Conservation (phyloP, 805 yeast species). For the Peterozyma xylosa region DNA sequence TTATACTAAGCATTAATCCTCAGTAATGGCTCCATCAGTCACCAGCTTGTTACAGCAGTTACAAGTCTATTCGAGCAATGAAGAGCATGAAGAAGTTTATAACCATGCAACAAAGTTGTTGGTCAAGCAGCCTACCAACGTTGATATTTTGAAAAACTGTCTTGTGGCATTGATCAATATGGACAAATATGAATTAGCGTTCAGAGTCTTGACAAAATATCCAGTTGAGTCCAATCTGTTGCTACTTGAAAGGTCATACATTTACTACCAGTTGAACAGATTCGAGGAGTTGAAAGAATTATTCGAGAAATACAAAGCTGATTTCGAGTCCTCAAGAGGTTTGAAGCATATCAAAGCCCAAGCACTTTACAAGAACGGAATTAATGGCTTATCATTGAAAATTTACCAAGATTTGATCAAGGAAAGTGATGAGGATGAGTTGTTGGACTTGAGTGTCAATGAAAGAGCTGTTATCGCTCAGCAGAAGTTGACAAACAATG, state of each 20-base stretch:
- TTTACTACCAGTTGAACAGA: constrained; percentile 44
- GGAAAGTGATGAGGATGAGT: constrained; percentile 31
- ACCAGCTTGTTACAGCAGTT: constrained; percentile 26
- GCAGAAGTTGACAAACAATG: constrained; percentile 16
- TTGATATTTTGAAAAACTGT: constrained; percentile 31
- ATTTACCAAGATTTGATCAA: constrained; percentile 35
- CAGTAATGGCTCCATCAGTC: constrained; percentile 17
- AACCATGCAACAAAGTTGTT: constrained; percentile 21
- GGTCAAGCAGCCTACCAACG: constrained; percentile 14
- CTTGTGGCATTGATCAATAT: constrained; percentile 52
- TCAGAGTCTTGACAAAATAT: constrained; percentile 27
- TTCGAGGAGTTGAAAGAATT: constrained; percentile 17
- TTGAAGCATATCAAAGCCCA: constrained; percentile 45
- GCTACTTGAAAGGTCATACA: constrained; percentile 48
- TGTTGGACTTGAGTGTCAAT: constrained; percentile 49
- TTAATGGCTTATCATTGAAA: constrained; percentile 33
- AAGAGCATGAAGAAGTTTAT: constrained; percentile 25
- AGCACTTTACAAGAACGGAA: constrained; percentile 40
- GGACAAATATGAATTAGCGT: constrained; percentile 47
- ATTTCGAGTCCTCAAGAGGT: constrained; percentile 23
- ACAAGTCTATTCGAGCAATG: constrained; percentile 25
- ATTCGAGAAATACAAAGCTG: constrained; percentile 8
- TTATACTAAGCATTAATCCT: neutral
- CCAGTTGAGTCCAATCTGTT: constrained; percentile 29
- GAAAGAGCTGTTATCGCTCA: constrained; percentile 65